phyloP scores from a whole-genome alignment of 257 asterid species.

The Gentiana macrophylla region DNA sequence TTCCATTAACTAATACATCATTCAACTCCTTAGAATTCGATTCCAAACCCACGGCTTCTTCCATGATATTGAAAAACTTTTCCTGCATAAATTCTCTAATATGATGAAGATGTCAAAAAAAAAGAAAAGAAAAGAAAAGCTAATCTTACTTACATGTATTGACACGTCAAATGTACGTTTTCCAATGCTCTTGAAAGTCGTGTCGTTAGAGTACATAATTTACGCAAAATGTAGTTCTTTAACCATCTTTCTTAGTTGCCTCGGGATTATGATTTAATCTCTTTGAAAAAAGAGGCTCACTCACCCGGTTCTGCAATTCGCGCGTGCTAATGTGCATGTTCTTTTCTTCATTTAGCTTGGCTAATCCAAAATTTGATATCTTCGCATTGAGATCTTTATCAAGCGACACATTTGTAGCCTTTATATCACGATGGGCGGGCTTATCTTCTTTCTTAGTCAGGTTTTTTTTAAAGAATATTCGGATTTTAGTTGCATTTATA shows the following conservation, averaged over 20 bases:
- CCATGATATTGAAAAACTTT: conserved; percentile 52
- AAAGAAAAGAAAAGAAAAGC: background rate
- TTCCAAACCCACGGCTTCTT: conserved; percentile 57
- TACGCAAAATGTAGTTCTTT: conserved; percentile 68
- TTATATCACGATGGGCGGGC: conserved; percentile 74
- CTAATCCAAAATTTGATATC: conserved; percentile 89
- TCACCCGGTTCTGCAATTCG: conserved; percentile 82
- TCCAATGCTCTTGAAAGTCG: conserved; percentile 59
- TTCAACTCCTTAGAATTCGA: conserved; percentile 37
- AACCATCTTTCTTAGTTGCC: no score
- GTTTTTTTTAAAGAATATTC: no score
- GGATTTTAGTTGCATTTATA: no score
- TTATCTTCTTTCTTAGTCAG: no score
- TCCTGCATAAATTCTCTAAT: conserved; percentile 31
- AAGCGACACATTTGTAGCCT: conserved; percentile 77
- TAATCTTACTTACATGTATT: conserved; percentile 56
- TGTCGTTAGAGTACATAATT: conserved; percentile 44
- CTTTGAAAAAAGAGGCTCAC: conserved; percentile 6
- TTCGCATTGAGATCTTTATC: conserved; percentile 65
- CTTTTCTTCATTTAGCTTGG: conserved; percentile 78
- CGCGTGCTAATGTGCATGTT: conserved; percentile 78
- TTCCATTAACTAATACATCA: conserved; percentile 35
- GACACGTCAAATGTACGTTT: conserved; percentile 73
- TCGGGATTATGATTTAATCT: no score
- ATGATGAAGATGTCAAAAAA: no score